Percentiles rank a stretch among this genome's conserved stretches.
These are phyloP conservation scores for Neurospora hispaniola DNA, from an alignment of 495 filamentous ascomycete genomes.

Conservation along the genomic window DNA sequence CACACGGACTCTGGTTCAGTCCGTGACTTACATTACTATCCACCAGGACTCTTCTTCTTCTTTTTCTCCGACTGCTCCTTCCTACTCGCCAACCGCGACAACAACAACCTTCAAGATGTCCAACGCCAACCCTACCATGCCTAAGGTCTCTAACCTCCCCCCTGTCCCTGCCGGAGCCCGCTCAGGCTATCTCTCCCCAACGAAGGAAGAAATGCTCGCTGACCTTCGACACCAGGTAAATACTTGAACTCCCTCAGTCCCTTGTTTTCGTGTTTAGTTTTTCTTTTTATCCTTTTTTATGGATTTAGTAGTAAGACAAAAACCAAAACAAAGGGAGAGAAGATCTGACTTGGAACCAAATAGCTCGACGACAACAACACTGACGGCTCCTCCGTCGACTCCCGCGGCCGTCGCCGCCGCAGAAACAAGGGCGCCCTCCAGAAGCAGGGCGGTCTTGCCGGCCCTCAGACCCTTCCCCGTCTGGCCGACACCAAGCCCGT, in stretches of 20 bases:
- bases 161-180: constrained; percentile 6
- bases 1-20: constrained; percentile 16
- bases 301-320: neutral
- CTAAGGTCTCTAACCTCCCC: constrained; percentile 16
- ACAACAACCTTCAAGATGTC: constrained; percentile 9
- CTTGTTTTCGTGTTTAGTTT: neutral
- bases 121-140: constrained; percentile 19
- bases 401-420: constrained; percentile 16
- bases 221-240: constrained; percentile 20
- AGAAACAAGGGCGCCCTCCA: constrained; percentile 14
- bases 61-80: neutral
- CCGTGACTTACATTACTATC: constrained; percentile 34
- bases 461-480: constrained; percentile 10
- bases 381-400: constrained; percentile 18
- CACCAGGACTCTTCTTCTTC: constrained; percentile 31
- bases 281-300: neutral
- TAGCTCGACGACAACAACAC: constrained; percentile 22
- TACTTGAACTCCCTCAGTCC: neutral
- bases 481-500: constrained; percentile 26
- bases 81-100: neutral
- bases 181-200: neutral
- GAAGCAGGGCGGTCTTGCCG: constrained; percentile 1
- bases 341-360: neutral
- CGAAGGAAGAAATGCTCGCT: constrained; percentile 18
- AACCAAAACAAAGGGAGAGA: neutral